These are phyloP conservation scores for Trichodelitschia bisporula DNA, from an alignment of 495 filamentous ascomycete species.

Conservation along the genomic window DNA sequence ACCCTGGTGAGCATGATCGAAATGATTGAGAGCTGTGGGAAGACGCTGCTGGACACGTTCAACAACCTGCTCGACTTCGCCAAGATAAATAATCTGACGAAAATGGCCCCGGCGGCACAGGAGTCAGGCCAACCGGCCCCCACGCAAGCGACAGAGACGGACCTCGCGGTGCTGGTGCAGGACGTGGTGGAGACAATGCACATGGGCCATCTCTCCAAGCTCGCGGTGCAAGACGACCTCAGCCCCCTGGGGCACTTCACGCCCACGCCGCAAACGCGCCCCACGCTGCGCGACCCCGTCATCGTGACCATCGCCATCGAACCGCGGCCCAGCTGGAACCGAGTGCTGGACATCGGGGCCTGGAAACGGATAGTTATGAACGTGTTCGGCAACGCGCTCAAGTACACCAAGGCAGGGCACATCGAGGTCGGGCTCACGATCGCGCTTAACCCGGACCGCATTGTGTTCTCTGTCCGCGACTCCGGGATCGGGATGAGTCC, in stretches of 20 bases:
- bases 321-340: slow-evolving; percentile 4
- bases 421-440: slow-evolving; percentile 10
- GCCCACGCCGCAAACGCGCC: neutral
- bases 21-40: slow-evolving; percentile 1
- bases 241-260: neutral
- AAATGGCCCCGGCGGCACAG: neutral
- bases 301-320: slow-evolving; percentile 8
- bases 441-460: neutral
- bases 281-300: slow-evolving; percentile 1
- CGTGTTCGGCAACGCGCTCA: slow-evolving; percentile 14
- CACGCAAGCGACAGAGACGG: slow-evolving; percentile 1
- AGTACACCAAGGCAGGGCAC: slow-evolving; percentile 12
- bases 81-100: slow-evolving; percentile 1
- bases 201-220: slow-evolving; percentile 5
- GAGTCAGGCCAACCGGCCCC: neutral
- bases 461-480: slow-evolving; percentile 10
- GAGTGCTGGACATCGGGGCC: slow-evolving; percentile 4
- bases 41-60: slow-evolving; percentile 1
- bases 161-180: slow-evolving; percentile 9
- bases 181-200: slow-evolving; percentile 13
- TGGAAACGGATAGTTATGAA: slow-evolving; percentile 13
- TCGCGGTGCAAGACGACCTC: neutral
- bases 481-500: slow-evolving; percentile 12
- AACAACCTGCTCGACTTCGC: slow-evolving; percentile 1
- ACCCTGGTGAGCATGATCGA: neutral